A percentile compares a stretch with the other conserved stretches of the same genome.
phyloP scores from a whole-genome alignment of 2,329 filamentous ascomycete species.

The Ascochyta lentis region DNA sequence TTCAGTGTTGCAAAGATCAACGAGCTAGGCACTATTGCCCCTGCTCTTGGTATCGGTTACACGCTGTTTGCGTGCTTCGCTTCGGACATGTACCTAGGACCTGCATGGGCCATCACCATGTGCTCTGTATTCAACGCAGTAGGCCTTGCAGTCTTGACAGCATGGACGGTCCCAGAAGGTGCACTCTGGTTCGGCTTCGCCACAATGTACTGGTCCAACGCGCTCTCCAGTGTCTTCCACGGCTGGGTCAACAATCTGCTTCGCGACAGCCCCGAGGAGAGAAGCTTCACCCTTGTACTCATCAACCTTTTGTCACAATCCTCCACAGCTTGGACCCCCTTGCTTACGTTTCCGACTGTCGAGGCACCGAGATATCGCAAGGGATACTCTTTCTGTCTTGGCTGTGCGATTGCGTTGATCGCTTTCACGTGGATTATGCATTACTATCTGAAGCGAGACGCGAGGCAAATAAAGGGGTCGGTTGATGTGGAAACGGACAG shows the following conservation, averaged over 20 bases:
- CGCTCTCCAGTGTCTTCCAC: slow-evolving; percentile 61
- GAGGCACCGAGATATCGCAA: slow-evolving; percentile 11
- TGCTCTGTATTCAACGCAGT: slow-evolving; percentile 58
- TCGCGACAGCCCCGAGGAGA: slow-evolving; percentile 11
- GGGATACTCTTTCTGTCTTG: slow-evolving; percentile 13
- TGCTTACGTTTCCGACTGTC: slow-evolving; percentile 13
- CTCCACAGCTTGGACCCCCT: slow-evolving; percentile 13
- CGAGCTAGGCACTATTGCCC: slow-evolving; percentile 58
- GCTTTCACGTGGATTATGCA: slow-evolving; percentile 4
- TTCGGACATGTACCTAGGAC: slow-evolving; percentile 60
- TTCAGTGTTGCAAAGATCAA: slow-evolving; percentile 57
- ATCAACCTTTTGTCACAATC: slow-evolving; percentile 15
- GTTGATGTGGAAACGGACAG: neutral
- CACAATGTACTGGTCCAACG: slow-evolving; percentile 55
- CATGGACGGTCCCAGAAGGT: slow-evolving; percentile 62
- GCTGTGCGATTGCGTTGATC: slow-evolving; percentile 6
- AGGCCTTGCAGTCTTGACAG: slow-evolving; percentile 57
- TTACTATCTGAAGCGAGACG: slow-evolving; percentile 9
- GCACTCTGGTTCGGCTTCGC: slow-evolving; percentile 61
- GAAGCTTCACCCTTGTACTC: slow-evolving; percentile 15
- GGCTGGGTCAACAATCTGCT: slow-evolving; percentile 56
- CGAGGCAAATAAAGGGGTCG: neutral
- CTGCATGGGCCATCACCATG: slow-evolving; percentile 61
- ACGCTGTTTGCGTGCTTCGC: slow-evolving; percentile 60
- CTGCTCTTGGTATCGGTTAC: slow-evolving; percentile 63